Evolutionary conservation across 169 alveolate species (phyloP).

Genomic region (Plasmodium vivax): DNA sequence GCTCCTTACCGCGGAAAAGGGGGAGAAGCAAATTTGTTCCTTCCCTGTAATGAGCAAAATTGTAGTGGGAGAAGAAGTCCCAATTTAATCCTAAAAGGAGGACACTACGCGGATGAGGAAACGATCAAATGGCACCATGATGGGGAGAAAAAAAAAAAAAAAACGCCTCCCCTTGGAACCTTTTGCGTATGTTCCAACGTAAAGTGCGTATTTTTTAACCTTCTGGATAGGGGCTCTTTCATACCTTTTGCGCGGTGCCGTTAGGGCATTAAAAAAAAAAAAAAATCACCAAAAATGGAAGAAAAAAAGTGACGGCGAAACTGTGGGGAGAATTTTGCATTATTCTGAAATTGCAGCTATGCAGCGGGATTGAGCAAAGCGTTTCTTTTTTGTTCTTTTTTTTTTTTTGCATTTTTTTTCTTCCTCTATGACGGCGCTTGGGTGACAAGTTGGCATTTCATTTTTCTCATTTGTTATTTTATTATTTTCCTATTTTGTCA

Average conservation of each 20-base stretch:
- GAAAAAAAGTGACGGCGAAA: background rate
- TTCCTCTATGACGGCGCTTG: background rate
- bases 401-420: background rate
- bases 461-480: background rate
- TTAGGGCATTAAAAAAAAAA: background rate
- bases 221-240: background rate
- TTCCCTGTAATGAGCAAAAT: background rate
- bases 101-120: background rate
- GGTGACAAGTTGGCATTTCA: background rate
- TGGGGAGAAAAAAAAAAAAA: background rate
- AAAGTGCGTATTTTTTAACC: background rate
- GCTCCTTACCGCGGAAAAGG: background rate
- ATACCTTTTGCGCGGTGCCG: background rate
- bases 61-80: background rate
- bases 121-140: background rate
- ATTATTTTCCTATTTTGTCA: background rate
- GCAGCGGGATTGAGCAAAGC: background rate
- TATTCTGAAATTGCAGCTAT: background rate
- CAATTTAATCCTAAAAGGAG: background rate
- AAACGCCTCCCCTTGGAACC: background rate
- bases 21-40: background rate
- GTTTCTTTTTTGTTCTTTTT: background rate
- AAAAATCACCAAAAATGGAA: background rate
- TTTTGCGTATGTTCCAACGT: background rate
- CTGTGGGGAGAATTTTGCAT: background rate